Percentiles rank a stretch among this genome's conserved stretches.
Evolutionary conservation across 1,284 basidiomycete species (phyloP).

Genomic region (Flammula alnicola): DNA sequence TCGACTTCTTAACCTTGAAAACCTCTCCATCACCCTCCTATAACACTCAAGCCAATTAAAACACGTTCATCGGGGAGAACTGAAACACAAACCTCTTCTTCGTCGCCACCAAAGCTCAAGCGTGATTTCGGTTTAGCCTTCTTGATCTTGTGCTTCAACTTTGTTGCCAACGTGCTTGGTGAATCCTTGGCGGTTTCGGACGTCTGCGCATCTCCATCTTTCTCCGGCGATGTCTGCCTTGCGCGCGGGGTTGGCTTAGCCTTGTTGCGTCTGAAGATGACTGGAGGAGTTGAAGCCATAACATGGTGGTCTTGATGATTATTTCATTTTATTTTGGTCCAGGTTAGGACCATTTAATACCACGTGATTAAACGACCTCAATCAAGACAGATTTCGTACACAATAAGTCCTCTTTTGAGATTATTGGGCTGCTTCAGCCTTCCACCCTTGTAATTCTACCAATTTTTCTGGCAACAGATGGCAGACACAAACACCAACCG

Average conservation of each 20-base stretch:
- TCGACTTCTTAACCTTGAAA: slow-evolving; percentile 81
- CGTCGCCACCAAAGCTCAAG: slow-evolving; percentile 84
- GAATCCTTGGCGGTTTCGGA: slow-evolving; percentile 42
- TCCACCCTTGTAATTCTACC: too few relatives aligned
- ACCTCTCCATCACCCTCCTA: slow-evolving; percentile 63
- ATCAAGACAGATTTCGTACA: too few relatives aligned
- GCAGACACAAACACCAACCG: slow-evolving; percentile 36
- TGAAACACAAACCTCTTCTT: slow-evolving; percentile 68
- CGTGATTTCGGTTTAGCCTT: slow-evolving; percentile 65
- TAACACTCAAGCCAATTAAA: slow-evolving; percentile 25
- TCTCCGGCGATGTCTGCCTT: slow-evolving; percentile 47
- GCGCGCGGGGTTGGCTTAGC: slow-evolving; percentile 56
- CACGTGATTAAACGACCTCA: too few relatives aligned
- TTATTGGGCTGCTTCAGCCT: too few relatives aligned
- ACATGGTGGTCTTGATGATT: not conserved
- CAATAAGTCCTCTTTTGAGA: too few relatives aligned
- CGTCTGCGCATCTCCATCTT: slow-evolving; percentile 23
- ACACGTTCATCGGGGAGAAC: slow-evolving; percentile 27
- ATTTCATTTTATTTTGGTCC: not conserved
- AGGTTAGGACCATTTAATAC: not conserved
- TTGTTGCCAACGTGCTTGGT: slow-evolving; percentile 61
- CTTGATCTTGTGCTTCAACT: slow-evolving; percentile 71
- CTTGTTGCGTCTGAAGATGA: slow-evolving; percentile 58
- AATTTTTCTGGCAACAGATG: slow-evolving; percentile 37
- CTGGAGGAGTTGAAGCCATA: slow-evolving; percentile 26